phyloP scores from a whole-genome alignment of 2,329 filamentous ascomycete species.

The Pezicula neosporulosa region DNA sequence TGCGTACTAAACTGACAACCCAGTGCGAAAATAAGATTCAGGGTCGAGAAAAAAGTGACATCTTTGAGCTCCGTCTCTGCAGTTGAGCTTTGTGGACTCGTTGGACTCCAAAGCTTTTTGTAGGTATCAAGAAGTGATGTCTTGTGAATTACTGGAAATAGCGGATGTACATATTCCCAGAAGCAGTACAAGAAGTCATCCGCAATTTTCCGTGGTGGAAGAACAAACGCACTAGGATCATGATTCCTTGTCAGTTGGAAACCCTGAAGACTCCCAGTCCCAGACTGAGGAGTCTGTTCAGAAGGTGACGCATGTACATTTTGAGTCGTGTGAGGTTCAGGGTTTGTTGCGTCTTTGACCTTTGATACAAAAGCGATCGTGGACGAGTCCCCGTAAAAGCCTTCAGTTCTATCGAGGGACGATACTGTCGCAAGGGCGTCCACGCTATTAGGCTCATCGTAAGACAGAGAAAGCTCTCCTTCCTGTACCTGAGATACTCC shows the following conservation, averaged over 20 bases:
- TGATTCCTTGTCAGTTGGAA: background rate
- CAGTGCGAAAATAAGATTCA: slow-evolving; percentile 29
- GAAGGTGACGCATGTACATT: background rate
- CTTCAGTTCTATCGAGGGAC: background rate
- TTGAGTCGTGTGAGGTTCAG: background rate
- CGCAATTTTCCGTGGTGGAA: slow-evolving; percentile 13
- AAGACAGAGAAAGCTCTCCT: background rate
- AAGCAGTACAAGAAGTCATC: slow-evolving; percentile 17
- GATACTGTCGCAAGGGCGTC: background rate
- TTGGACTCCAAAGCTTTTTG: slow-evolving; percentile 11
- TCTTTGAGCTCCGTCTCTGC: slow-evolving; percentile 2
- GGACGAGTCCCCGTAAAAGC: slow-evolving; percentile 1
- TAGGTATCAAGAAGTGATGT: slow-evolving; percentile 10
- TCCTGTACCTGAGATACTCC: background rate
- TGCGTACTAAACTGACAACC: slow-evolving; percentile 22
- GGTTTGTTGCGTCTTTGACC: background rate
- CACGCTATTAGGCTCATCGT: background rate
- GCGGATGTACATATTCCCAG: slow-evolving; percentile 17
- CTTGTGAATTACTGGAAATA: slow-evolving; percentile 17
- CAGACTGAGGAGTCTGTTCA: background rate
- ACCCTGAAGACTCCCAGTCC: background rate
- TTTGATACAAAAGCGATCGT: slow-evolving; percentile 3
- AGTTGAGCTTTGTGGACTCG: background rate
- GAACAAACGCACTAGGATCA: slow-evolving; percentile 6
- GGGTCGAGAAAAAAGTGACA: slow-evolving; percentile 16